Evolutionary conservation across 1,139 yeast species (phyloP).

Genomic region (Lipomyces yarrowii): DNA sequence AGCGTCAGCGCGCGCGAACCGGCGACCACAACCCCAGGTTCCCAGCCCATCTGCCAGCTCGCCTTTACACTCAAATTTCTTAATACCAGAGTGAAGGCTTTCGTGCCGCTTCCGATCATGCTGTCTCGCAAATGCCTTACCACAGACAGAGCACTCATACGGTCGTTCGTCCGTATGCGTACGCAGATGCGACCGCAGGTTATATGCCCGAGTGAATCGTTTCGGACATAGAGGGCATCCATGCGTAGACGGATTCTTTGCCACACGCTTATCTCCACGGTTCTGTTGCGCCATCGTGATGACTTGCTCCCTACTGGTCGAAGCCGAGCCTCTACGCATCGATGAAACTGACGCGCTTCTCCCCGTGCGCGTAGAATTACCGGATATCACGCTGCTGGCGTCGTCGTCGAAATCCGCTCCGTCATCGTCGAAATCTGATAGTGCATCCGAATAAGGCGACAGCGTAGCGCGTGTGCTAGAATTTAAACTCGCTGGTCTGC

Average conservation of each 20-base stretch:
- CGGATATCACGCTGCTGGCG: constrained; percentile 18
- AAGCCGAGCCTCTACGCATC: constrained; percentile 16
- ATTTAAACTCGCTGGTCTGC: constrained; percentile 8
- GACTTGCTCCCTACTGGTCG: constrained; percentile 40
- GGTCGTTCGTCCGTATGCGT: constrained; percentile 97
- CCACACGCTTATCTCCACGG: constrained; percentile 54
- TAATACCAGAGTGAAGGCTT: constrained; percentile 88
- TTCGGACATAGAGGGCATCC: constrained; percentile 86
- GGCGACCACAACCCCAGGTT: constrained; percentile 89
- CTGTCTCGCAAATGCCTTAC: constrained; percentile 93
- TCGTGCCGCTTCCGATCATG: constrained; percentile 95
- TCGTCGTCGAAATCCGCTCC: constrained; percentile 18
- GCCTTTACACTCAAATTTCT: constrained; percentile 84
- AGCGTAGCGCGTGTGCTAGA: constrained; percentile 1
- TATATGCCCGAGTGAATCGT: constrained; percentile 87
- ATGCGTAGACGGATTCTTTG: constrained; percentile 77
- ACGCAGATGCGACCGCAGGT: constrained; percentile 83
- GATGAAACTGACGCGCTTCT: constrained; percentile 7
- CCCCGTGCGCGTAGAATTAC: constrained; percentile 3
- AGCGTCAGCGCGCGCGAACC: constrained; percentile 96
- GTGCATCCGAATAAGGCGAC: constrained; percentile 14
- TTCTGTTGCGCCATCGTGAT: constrained; percentile 43
- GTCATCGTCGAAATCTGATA: constrained; percentile 20
- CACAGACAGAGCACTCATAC: constrained; percentile 80
- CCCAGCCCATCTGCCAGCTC: constrained; percentile 59